Percentiles rank a stretch among this genome's conserved stretches.
Evolutionary conservation across 352 stramenopile species (phyloP).

Genomic region (Pythium dissimile): DNA sequence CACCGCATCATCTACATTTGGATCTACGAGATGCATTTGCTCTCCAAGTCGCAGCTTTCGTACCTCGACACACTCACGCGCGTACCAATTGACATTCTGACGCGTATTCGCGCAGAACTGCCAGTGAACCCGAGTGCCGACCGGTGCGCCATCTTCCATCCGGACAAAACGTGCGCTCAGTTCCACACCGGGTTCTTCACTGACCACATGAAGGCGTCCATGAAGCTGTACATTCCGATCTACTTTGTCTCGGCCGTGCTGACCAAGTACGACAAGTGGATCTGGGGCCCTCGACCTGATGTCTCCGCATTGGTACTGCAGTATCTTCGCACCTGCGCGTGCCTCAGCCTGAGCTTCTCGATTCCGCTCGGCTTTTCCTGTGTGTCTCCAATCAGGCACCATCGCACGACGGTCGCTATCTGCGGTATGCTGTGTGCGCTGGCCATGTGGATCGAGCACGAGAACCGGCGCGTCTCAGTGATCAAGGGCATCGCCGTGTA

Average conservation of each 20-base stretch:
- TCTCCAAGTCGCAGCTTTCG: constrained; percentile 45
- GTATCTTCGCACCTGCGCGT: constrained; percentile 62
- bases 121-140: constrained; percentile 34
- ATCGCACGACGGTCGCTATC: constrained; percentile 25
- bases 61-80: constrained; percentile 52
- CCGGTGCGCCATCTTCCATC: constrained; percentile 50
- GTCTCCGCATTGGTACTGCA: constrained; percentile 33
- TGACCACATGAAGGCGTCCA: constrained; percentile 39
- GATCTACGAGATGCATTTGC: constrained; percentile 47
- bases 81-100: constrained; percentile 31
- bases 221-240: constrained; percentile 69
- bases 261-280: constrained; percentile 71
- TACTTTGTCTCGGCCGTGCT: constrained; percentile 58
- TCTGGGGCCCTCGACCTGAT: constrained; percentile 50
- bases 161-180: constrained; percentile 29
- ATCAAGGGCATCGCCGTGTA: constrained; percentile 71
- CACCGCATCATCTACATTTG: constrained; percentile 63
- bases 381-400: constrained; percentile 32
- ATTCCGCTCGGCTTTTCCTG: constrained; percentile 58
- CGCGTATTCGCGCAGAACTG: constrained; percentile 51
- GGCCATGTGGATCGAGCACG: constrained; percentile 48
- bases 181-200: constrained; percentile 48
- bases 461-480: constrained; percentile 51
- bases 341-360: constrained; percentile 62
- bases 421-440: constrained; percentile 41